Base-by-base conservation (phyloP, 176 grass and related monocot species). In the Paspalum notatum region DNA sequence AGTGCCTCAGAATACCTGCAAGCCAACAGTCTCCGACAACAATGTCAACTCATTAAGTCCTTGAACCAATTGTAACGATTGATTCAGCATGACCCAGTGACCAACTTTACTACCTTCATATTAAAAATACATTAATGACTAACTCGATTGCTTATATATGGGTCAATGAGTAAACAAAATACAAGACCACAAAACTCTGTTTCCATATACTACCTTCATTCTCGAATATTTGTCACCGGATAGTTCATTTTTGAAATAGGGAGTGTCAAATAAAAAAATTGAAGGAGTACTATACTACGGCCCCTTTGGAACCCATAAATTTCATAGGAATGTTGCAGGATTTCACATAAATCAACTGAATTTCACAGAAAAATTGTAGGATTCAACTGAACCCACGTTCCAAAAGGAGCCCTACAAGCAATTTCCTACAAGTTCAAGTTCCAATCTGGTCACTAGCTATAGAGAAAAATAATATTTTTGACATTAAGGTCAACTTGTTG, bases 51-150 rank as follows among this genome's bases (percentile, higher is more conserved):
- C 90, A 72, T 98, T 98, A 57, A 62, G 43, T 78, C 95, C 95
- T 78, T 70, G 57, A 93, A 83, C 86, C 59, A 98, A 72, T 78
- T 89, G 72, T 85, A 98, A 21, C 1, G 72, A 57, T 74, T 94
- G 92, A 62, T 91, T 74, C 68, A 98, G 65, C 11, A 83, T 85
- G 41, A 94, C 90, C 95, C 95, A 98, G 14, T 98, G 74, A 78
- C 92, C 95, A 90, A 94, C 88, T 71, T 92, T 69, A 86, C 90
- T 98, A 45, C 90, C 92, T 98, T 87, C 84, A 89, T 47, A 84
- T 80, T 63, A 39, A 54, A 80, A 18, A 63, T 48, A 55, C 43
- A 71, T 74, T 51, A 75, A n/a, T 68, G 39, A 80, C 68, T 47
- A 75, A 88, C 10, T 51, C 4, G 44, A 71, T 32, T 39, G 44